phyloP scores from a whole-genome alignment of 768 basidiomycete genomes.

The Boletellus ananas region DNA sequence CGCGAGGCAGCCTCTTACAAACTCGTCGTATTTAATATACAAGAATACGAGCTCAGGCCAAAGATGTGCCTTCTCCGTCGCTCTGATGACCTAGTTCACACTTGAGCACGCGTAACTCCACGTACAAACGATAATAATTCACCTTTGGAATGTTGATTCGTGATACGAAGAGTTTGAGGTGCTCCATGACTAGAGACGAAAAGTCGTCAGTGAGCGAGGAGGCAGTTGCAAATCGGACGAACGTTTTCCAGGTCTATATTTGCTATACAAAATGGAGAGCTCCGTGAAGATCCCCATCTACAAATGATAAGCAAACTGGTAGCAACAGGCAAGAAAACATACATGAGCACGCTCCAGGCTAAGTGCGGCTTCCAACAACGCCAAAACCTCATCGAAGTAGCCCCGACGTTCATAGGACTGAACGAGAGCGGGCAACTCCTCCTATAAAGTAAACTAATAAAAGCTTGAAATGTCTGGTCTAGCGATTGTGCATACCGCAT shows the following conservation, averaged over 20 bases:
- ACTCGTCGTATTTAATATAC: slow-evolving; percentile 98
- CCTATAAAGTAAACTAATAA: slow-evolving; percentile 38
- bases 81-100: slow-evolving; percentile 72
- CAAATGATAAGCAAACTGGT: slow-evolving; percentile 14
- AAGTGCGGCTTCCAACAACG: slow-evolving; percentile 88
- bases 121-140: background rate
- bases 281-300: slow-evolving; percentile 98
- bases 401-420: slow-evolving; percentile 87
- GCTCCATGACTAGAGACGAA: slow-evolving; percentile 81
- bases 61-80: slow-evolving; percentile 92
- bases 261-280: slow-evolving; percentile 86
- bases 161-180: slow-evolving; percentile 91
- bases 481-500: slow-evolving; percentile 48
- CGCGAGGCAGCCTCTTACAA: slow-evolving; percentile 41
- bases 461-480: slow-evolving; percentile 3
- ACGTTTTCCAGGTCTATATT: slow-evolving; percentile 92
- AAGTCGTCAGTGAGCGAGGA: slow-evolving; percentile 1
- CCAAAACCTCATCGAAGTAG: slow-evolving; percentile 91
- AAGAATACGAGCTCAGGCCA: slow-evolving; percentile 99
- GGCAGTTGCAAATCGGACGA: slow-evolving; percentile 29
- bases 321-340: slow-evolving; percentile 20
- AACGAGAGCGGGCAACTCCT: slow-evolving; percentile 72
- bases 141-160: slow-evolving; percentile 98
- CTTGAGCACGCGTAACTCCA: background rate
- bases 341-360: slow-evolving; percentile 95